phyloP scores from a whole-genome alignment of 768 basidiomycete species.

The Rhodosporidiobolus sp. region DNA sequence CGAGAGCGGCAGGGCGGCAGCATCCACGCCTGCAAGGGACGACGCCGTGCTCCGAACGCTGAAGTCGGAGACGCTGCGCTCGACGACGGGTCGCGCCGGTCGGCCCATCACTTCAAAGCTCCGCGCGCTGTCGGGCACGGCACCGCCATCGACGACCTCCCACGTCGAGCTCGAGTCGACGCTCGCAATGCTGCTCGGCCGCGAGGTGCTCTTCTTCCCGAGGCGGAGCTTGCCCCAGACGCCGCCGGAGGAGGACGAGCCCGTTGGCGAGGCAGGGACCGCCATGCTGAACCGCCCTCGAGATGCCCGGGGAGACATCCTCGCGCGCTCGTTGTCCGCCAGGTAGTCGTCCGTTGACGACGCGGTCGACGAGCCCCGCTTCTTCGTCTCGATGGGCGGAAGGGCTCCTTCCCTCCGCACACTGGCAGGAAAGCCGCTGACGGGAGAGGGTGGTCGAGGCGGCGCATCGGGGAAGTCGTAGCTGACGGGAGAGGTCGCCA shows the following conservation, averaged over 20 bases:
- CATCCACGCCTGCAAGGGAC: neutral
- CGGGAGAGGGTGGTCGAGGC: constrained; percentile 17
- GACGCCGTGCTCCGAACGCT: neutral
- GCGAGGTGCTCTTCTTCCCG: neutral
- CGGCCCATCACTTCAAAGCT: constrained; percentile 24
- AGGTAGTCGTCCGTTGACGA: constrained; percentile 14
- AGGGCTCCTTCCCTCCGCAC: constrained; percentile 9
- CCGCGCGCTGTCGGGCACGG: neutral
- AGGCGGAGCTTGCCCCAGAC: constrained; percentile 18
- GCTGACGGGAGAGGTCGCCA: constrained; percentile 1
- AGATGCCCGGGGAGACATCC: neutral
- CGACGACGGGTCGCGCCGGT: neutral
- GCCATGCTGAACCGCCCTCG: neutral
- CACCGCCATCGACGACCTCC: neutral
- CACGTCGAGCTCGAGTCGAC: constrained; percentile 11
- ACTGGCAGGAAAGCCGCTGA: constrained; percentile 7
- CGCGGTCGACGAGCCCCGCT: constrained; percentile 8
- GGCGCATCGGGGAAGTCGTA: neutral
- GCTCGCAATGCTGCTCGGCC: constrained; percentile 13
- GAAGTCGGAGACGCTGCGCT: neutral
- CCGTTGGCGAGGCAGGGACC: neutral
- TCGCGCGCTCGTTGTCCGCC: constrained; percentile 21
- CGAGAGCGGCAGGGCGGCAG: neutral
- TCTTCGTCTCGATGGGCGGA: constrained; percentile 19
- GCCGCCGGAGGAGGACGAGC: constrained; percentile 9